Evolutionary conservation across 2,329 filamentous ascomycete genomes (phyloP), one percentile per base, ranked within the genome.

Genomic region (Fusarium metavorans): DNA sequence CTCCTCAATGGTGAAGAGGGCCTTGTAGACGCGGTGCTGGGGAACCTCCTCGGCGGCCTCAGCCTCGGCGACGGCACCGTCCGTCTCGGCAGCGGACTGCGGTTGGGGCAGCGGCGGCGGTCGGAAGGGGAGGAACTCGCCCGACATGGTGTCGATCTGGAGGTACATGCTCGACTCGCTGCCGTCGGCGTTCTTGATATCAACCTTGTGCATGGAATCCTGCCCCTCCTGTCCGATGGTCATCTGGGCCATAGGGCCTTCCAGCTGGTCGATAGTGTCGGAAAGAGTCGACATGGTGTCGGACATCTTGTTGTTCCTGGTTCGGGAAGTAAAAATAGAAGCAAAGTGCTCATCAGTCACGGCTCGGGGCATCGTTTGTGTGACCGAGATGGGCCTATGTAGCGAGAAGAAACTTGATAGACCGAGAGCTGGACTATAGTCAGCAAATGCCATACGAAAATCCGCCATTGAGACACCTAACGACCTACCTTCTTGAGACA

Each of bases 331-430:
- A 83, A 98, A 98, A 80, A 99, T 95, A 80, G 93, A 89, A 72
- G 94, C 92, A 83, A 98, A 98, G 59, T 92, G 89, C 80, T 94
- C 92, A 72, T 93, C 88, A 62, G 90, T 91, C 54, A 95, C 89
- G 23, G 89, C 87, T 77, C 90, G 91, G 66, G 93, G 97, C 80
- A 98, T 92, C 76, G 93, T 92, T 78, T 92, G 92, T 59, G 92
- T 95, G 75, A 98, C 91, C 65, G 95, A 97, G 80, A 99, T 96
- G 54, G 97, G 97, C 71, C 97, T 92, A 85, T 99, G 95, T 76
- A 97, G 93, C 73, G 95, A 97, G 87, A 98, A 98, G 88, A 99
- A 98, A 70, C 93, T 93, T 9, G 96, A 97, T 54, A 98, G 88
- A 73, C 93, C 92, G 71, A 98, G 89, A 80, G 97, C 97, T 98